A percentile compares a stretch with the other conserved stretches of the same genome.
phyloP scores from a whole-genome alignment of 352 stramenopile genomes.

The Phytophthora europaea region DNA sequence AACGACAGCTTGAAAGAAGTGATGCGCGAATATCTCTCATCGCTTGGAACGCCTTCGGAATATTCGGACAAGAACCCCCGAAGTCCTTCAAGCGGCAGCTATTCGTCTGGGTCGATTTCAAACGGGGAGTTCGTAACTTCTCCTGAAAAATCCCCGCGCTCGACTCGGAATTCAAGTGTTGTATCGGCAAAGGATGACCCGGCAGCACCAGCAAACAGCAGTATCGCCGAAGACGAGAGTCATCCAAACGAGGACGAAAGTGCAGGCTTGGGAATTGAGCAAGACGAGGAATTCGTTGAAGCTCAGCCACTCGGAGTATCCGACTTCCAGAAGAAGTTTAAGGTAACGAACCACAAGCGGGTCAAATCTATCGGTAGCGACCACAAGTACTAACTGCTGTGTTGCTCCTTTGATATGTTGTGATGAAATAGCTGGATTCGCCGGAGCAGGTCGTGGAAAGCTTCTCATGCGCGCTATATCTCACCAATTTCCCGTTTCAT shows the following conservation, averaged over 20 bases:
- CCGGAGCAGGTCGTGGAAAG: constrained; percentile 87
- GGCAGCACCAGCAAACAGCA: constrained; percentile 3
- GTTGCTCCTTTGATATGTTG: not conserved
- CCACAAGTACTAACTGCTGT: not conserved
- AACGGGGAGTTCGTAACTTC: constrained; percentile 14
- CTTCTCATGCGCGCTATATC: constrained; percentile 83
- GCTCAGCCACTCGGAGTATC: constrained; percentile 62
- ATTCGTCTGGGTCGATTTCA: constrained; percentile 3
- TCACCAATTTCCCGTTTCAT: constrained; percentile 87
- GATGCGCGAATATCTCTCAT: constrained; percentile 59
- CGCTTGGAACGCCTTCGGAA: constrained; percentile 24
- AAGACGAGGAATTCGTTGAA: constrained; percentile 56
- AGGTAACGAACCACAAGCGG: constrained; percentile 43
- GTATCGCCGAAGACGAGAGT: constrained; percentile 15
- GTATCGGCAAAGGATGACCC: constrained; percentile 5
- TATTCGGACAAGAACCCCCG: constrained; percentile 24
- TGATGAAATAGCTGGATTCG: constrained; percentile 51
- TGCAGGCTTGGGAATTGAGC: constrained; percentile 19
- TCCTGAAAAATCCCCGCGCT: constrained; percentile 21
- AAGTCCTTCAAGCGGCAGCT: constrained; percentile 13
- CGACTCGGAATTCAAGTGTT: not conserved
- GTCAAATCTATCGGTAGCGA: not conserved
- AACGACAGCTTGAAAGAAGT: constrained; percentile 68
- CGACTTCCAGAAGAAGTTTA: constrained; percentile 88
- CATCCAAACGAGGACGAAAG: constrained; percentile 24